Percentiles rank a stretch among this genome's conserved stretches.
phyloP scores from a whole-genome alignment of 2,329 filamentous ascomycete genomes.

The Aspergillus pseudonomiae region DNA sequence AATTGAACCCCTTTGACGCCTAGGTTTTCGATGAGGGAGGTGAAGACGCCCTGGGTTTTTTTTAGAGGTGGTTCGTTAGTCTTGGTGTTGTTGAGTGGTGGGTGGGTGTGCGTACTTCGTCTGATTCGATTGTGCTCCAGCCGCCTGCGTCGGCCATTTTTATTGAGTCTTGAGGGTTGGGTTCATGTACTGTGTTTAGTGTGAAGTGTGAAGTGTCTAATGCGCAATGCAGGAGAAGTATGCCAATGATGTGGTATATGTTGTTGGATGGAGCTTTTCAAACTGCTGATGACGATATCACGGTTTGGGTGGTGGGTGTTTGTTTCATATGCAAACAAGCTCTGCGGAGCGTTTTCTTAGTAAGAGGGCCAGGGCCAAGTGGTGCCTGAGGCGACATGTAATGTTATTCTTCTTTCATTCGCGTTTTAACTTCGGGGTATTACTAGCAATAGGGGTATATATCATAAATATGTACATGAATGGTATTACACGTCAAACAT shows the following conservation, averaged over 20 bases:
- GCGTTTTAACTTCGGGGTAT: neutral
- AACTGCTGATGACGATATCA: neutral
- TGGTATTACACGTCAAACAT: neutral
- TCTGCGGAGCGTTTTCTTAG: neutral
- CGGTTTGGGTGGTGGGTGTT: neutral
- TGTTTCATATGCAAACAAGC: slow-evolving; percentile 1
- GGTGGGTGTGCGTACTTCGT: slow-evolving; percentile 68
- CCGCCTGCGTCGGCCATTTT: slow-evolving; percentile 68
- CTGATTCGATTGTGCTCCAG: slow-evolving; percentile 98
- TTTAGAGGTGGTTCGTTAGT: slow-evolving; percentile 22
- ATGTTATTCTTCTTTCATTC: neutral
- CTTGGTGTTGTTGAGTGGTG: slow-evolving; percentile 3
- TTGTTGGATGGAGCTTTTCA: neutral
- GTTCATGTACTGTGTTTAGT: neutral
- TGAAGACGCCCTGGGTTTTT: slow-evolving; percentile 77
- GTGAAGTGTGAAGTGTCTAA: neutral
- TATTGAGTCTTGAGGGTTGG: neutral
- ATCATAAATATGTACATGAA: slow-evolving; percentile 1
- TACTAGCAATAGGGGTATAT: neutral
- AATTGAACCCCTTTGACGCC: slow-evolving; percentile 94
- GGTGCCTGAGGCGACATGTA: neutral
- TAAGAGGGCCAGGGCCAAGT: neutral
- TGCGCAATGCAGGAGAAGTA: neutral
- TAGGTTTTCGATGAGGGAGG: slow-evolving; percentile 88
- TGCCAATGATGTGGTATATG: neutral